These are phyloP conservation scores for Phytophthora podocarpi DNA, from an alignment of 352 stramenopile genomes.

Conservation along the genomic window DNA sequence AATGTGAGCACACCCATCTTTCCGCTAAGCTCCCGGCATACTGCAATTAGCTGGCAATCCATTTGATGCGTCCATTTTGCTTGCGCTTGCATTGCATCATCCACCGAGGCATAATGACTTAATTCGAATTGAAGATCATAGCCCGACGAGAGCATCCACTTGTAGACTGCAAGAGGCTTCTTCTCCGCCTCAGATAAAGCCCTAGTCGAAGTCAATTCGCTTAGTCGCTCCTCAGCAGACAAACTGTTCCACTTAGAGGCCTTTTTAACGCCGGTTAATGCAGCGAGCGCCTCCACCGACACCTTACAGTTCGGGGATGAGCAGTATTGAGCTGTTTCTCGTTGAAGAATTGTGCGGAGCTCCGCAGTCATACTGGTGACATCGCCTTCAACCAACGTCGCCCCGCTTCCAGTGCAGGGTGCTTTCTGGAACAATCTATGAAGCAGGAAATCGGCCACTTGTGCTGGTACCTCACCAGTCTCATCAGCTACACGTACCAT, in stretches of 20 bases:
- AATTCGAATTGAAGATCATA: slow-evolving; percentile 65
- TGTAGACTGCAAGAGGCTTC: slow-evolving; percentile 45
- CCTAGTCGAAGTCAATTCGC: slow-evolving; percentile 9
- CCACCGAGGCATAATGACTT: slow-evolving; percentile 51
- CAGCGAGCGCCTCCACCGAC: slow-evolving; percentile 36
- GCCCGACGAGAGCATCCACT: slow-evolving; percentile 50
- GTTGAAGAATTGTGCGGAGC: slow-evolving; percentile 25
- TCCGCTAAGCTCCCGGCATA: slow-evolving; percentile 47
- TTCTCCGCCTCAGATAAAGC: slow-evolving; percentile 1
- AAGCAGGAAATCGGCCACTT: slow-evolving; percentile 40
- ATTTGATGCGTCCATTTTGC: slow-evolving; percentile 75
- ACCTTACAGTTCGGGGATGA: slow-evolving; percentile 41
- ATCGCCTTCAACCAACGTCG: background rate
- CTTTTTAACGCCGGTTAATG: slow-evolving; percentile 28
- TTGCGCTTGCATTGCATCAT: slow-evolving; percentile 53
- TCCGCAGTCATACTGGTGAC: background rate
- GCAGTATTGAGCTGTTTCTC: slow-evolving; percentile 26
- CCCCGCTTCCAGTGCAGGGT: background rate
- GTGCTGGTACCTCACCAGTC: slow-evolving; percentile 18
- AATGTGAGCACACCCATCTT: slow-evolving; percentile 63
- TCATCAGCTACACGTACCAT: slow-evolving; percentile 41
- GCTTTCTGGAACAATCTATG: slow-evolving; percentile 31
- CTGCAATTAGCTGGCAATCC: slow-evolving; percentile 70
- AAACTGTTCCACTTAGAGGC: slow-evolving; percentile 11
- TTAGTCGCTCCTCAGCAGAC: slow-evolving; percentile 10